Conservation (phyloP, 345 rosid species). For the Gossypium sturtianum region DNA sequence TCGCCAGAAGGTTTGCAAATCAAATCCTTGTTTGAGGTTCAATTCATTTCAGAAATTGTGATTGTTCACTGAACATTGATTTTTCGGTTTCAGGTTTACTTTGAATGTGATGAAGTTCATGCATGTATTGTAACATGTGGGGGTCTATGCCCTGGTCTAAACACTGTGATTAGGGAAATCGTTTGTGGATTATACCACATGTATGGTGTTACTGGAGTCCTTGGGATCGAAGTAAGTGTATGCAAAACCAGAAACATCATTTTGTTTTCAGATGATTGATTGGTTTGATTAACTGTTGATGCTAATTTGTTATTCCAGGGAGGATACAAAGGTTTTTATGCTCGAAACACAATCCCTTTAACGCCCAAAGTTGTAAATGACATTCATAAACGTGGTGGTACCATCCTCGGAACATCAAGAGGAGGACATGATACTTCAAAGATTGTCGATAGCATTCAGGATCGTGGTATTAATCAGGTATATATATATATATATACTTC, state of each 20-base stretch:
- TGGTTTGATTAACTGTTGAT: background rate
- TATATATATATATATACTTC: background rate
- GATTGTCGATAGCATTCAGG: slow-evolving; percentile 95
- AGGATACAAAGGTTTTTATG: slow-evolving; percentile 89
- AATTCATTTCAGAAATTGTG: background rate
- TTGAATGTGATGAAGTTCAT: slow-evolving; percentile 68
- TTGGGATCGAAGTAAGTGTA: slow-evolving; percentile 73
- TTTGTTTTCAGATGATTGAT: background rate
- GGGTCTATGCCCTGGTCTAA: slow-evolving; percentile 90
- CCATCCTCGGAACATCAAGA: slow-evolving; percentile 76
- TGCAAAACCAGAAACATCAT: no score
- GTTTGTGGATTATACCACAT: slow-evolving; percentile 65
- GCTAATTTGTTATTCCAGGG: slow-evolving; percentile 39
- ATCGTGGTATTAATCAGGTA: slow-evolving; percentile 91
- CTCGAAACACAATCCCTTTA: slow-evolving; percentile 61
- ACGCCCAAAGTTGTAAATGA: slow-evolving; percentile 71
- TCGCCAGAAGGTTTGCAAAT: slow-evolving; percentile 45
- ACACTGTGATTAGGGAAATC: slow-evolving; percentile 83
- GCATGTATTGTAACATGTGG: slow-evolving; percentile 95
- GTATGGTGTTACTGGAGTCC: slow-evolving; percentile 77
- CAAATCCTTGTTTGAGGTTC: background rate
- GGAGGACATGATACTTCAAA: slow-evolving; percentile 84
- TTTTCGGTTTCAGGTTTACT: slow-evolving; percentile 44
- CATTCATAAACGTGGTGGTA: slow-evolving; percentile 92
- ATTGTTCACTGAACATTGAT: background rate